Evolutionary conservation across 202 grass and related monocot species (phyloP), one percentile per base, ranked within the genome.

Genomic region (Panicum hallii): DNA sequence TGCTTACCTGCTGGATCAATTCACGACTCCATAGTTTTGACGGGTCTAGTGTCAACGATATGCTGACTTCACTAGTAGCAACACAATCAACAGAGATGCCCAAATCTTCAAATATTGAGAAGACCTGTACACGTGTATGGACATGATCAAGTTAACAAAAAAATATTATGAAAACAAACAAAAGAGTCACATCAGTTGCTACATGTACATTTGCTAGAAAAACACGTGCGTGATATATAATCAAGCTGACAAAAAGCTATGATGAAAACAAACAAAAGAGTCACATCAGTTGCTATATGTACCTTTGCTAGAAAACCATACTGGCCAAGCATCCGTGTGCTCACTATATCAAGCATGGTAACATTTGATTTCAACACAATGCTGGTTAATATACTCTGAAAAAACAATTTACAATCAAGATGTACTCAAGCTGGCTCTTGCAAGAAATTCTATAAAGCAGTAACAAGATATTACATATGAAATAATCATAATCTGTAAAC

Each of bases 1-100:
- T 47, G 55, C 75, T 88, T 64, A 78, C 92, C 89, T 98, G 93
- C 79, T 95, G 91, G 83, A 98, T 95, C 73, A 98, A 48, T 83
- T 98, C 95, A 87, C 93, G 87, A 55, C 87, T 90, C 89, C 92
- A 98, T 14, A 93, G 50, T 83, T 98, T 98, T 28, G 95, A 93
- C 36, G 95, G 95, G 85, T 95, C 93, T 63, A 95, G 48, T 56
- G 92, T 98, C 65, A 98, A 82, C 4, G 95, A 98, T 80, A 95
- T 94, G 87, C 95, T 98, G 74, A 98, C 95, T 98, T 98, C 95
- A 89, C 95, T 98, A 63, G 95, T 95, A 79, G 95, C 95, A 42
- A 98, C 95, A 89, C 85, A 92, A 55, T 98, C 95, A 83, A 98
- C 95, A 67, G 95, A 98, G 66, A 98, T 95, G 20, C 95, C 93